Percentiles rank a stretch among this genome's conserved stretches.
Evolutionary conservation across 345 rosid species (phyloP).

Genomic region (Populus euphratica): DNA sequence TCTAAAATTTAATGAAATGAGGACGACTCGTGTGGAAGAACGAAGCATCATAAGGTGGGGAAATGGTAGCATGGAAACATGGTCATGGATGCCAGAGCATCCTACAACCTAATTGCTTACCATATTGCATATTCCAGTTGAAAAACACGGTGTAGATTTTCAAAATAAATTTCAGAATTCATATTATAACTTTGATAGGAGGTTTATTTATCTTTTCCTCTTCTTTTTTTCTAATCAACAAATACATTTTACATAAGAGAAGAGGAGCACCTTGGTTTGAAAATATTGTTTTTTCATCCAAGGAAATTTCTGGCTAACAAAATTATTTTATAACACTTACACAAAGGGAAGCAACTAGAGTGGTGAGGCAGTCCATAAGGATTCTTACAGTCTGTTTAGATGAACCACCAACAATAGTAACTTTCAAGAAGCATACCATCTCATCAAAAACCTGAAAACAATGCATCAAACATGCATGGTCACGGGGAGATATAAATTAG

Average conservation of each 20-base stretch:
- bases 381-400: neutral
- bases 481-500: neutral
- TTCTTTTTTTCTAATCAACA: no score
- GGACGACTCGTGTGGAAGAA: neutral
- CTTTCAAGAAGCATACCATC: neutral
- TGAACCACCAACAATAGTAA: neutral
- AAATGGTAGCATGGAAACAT: neutral
- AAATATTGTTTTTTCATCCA: neutral
- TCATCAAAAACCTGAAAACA: neutral
- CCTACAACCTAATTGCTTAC: neutral
- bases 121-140: neutral
- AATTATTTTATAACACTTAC: neutral
- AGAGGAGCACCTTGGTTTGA: neutral
- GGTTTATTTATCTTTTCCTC: neutral
- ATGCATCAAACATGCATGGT: neutral
- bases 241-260: neutral
- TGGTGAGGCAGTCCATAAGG: neutral
- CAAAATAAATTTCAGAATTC: neutral
- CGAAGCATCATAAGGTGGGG: neutral
- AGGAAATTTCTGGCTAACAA: no score
- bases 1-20: neutral
- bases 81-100: neutral
- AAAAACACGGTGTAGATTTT: neutral
- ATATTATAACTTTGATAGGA: neutral
- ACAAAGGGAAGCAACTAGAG: neutral